These are phyloP conservation scores for Globisporangium radiosum DNA, from an alignment of 352 stramenopile species.

Conservation along the genomic window DNA sequence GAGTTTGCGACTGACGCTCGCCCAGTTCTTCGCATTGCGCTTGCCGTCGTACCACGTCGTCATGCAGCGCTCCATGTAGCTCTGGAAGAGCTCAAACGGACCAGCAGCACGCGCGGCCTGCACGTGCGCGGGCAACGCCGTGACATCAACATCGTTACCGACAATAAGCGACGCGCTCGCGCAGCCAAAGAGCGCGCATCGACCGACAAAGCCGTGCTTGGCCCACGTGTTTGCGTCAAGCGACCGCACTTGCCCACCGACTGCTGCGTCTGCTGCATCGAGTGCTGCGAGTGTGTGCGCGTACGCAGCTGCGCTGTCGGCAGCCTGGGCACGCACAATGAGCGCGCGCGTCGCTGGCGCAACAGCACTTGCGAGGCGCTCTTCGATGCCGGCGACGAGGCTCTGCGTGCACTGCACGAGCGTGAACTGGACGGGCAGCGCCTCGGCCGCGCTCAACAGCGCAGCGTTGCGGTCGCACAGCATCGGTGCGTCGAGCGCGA, in stretches of 20 bases:
- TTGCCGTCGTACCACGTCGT: conserved; percentile 32
- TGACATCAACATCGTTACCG: background rate
- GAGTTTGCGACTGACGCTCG: conserved; percentile 17
- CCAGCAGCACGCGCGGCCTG: conserved; percentile 17
- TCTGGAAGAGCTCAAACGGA: conserved; percentile 39
- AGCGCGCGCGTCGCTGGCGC: conserved; percentile 15
- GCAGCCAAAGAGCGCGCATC: conserved; percentile 30
- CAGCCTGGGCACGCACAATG: conserved; percentile 22
- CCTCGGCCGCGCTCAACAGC: conserved; percentile 20
- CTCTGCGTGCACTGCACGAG: conserved; percentile 35
- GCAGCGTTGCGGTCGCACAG: conserved; percentile 26
- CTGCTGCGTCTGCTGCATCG: conserved; percentile 12
- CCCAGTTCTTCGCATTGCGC: conserved; percentile 22
- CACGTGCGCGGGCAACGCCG: conserved; percentile 15
- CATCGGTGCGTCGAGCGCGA: conserved; percentile 28
- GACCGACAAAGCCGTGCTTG: conserved; percentile 31
- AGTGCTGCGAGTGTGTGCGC: conserved; percentile 18
- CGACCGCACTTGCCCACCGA: conserved; percentile 15
- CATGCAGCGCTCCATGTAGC: conserved; percentile 46
- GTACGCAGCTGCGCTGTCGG: conserved; percentile 27
- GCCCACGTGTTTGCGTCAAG: conserved; percentile 27
- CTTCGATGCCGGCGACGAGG: conserved; percentile 22
- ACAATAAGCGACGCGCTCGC: conserved; percentile 23
- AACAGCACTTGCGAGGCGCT: conserved; percentile 22
- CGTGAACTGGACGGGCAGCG: conserved; percentile 23